These are phyloP conservation scores for Chytriomyces sp. DNA, from an alignment of 192 early-diverging fungal species.

Conservation along the genomic window DNA sequence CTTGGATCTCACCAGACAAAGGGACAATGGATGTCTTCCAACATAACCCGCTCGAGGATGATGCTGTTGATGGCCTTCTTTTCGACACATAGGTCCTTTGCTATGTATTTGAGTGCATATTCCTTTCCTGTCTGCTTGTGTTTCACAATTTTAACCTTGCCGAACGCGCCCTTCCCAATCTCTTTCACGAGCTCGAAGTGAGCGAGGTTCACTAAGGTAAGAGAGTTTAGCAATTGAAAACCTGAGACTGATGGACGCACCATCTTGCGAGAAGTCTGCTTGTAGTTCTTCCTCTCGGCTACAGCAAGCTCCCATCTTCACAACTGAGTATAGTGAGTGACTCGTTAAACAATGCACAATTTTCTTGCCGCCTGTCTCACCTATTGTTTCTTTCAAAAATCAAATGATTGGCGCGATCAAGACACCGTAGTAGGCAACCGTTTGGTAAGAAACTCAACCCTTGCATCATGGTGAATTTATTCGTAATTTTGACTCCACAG, in stretches of 20 bases:
- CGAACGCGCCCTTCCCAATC: conserved; percentile 95
- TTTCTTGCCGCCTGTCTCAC: no score
- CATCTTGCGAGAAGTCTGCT: neutral
- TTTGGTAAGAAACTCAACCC: no score
- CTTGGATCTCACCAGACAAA: conserved; percentile 59
- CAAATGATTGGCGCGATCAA: no score
- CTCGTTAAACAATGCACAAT: no score
- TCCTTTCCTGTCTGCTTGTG: conserved; percentile 73
- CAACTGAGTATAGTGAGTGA: no score
- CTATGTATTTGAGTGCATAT: conserved; percentile 96
- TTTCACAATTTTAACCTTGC: conserved; percentile 91
- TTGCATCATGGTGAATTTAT: no score
- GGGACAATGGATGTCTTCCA: conserved; percentile 84
- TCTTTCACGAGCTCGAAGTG: conserved; percentile 87
- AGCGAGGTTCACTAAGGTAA: conserved; percentile 66
- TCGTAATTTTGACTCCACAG: no score
- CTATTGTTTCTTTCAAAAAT: no score
- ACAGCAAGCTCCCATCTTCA: conserved; percentile 8
- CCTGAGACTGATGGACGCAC: neutral
- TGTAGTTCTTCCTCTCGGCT: neutral
- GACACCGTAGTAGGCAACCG: no score
- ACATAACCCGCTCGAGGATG: conserved; percentile 82
- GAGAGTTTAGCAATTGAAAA: neutral
- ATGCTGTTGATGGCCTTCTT: conserved; percentile 82
- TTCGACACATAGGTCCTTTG: conserved; percentile 84